phyloP scores from a whole-genome alignment of 495 filamentous ascomycete species.

The Neurospora sp. region DNA sequence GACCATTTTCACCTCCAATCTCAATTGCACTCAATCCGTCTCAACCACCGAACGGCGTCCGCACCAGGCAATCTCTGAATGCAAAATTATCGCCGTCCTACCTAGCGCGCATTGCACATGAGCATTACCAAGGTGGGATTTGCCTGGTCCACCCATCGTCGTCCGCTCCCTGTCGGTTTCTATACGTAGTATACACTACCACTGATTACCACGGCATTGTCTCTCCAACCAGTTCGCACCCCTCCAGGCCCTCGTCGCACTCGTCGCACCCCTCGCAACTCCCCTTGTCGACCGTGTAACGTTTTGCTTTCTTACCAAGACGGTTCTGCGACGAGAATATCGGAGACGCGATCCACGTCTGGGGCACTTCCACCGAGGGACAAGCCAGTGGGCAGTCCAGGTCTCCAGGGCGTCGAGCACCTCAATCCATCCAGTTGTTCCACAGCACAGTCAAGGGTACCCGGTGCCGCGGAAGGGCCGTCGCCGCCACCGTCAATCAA shows the following conservation, averaged over 20 bases:
- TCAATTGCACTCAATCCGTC: background rate
- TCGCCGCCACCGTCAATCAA: background rate
- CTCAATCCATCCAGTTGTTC: too few species aligned
- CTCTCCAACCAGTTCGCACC: background rate
- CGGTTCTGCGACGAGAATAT: constrained; percentile 3
- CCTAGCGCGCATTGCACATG: background rate
- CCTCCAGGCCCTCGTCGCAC: background rate
- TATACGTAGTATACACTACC: background rate
- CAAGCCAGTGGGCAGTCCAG: background rate
- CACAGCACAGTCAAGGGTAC: background rate
- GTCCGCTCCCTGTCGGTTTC: background rate
- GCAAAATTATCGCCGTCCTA: background rate
- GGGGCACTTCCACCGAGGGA: background rate
- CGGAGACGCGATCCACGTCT: background rate
- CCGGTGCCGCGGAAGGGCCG: background rate
- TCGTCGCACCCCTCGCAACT: background rate
- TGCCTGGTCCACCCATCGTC: background rate
- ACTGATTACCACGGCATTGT: background rate
- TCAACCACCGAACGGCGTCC: background rate
- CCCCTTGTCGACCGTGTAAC: background rate
- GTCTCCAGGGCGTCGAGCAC: background rate
- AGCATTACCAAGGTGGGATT: background rate
- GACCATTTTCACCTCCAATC: constrained; percentile 3
- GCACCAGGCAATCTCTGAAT: background rate
- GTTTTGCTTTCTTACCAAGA: background rate